Evolutionary conservation across 345 rosid species (phyloP).

Genomic region (Microthlaspi erraticum): DNA sequence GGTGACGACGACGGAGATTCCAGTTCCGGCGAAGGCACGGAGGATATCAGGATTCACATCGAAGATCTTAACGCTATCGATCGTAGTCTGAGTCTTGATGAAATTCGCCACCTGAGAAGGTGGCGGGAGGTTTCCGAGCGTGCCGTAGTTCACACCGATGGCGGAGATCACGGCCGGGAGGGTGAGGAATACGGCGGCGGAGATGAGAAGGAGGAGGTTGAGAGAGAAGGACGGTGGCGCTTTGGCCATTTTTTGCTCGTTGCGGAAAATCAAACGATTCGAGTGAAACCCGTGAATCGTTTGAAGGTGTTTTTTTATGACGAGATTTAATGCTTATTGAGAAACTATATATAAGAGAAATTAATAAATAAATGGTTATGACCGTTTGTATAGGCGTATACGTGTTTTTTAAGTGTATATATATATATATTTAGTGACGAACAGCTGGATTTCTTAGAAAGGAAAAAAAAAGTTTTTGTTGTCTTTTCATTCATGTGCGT

Average conservation of each 20-base stretch:
- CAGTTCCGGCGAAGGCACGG: slow-evolving; percentile 70
- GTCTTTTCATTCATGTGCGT: slow-evolving; percentile 16
- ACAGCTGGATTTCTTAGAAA: slow-evolving; percentile 34
- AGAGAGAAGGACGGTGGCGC: slow-evolving; percentile 31
- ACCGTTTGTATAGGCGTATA: slow-evolving; percentile 32
- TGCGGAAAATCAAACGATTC: slow-evolving; percentile 35
- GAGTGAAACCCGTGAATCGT: slow-evolving; percentile 44
- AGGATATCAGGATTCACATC: slow-evolving; percentile 69
- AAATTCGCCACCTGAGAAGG: slow-evolving; percentile 76
- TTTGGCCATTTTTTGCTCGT: slow-evolving; percentile 33
- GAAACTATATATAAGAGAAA: slow-evolving; percentile 28
- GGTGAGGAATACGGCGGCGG: slow-evolving; percentile 42
- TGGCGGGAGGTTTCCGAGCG: slow-evolving; percentile 75
- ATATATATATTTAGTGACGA: slow-evolving; percentile 26
- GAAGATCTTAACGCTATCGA: slow-evolving; percentile 73
- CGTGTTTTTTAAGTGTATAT: slow-evolving; percentile 30
- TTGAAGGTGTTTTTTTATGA: slow-evolving; percentile 33
- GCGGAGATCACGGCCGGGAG: slow-evolving; percentile 48
- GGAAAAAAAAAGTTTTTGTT: background rate
- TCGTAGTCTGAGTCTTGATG: slow-evolving; percentile 58
- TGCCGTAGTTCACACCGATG: slow-evolving; percentile 88
- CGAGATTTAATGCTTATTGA: background rate
- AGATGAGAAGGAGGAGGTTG: slow-evolving; percentile 45
- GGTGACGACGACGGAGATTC: slow-evolving; percentile 60
- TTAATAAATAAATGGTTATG: slow-evolving; percentile 14